Conservation (phyloP, 2,329 filamentous ascomycete genomes). For the Neonectria hederae region DNA sequence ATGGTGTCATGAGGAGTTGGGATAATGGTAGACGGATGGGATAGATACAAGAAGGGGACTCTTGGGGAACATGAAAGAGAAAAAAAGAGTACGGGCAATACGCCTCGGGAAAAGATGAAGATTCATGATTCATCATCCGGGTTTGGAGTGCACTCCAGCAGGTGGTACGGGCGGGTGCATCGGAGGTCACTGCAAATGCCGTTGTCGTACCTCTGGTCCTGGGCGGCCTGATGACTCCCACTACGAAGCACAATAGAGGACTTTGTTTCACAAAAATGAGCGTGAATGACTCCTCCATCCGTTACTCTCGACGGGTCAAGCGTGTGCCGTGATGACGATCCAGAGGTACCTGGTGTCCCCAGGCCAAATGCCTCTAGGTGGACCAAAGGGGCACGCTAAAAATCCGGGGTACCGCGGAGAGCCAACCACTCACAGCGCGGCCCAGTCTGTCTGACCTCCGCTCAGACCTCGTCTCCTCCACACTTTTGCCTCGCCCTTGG, state of each 20-base stretch:
- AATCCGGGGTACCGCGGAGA: constrained; percentile 38
- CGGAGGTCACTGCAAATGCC: background rate
- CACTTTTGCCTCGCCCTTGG: constrained; percentile 12
- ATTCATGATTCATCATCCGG: background rate
- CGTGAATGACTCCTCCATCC: constrained; percentile 5
- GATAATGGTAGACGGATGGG: background rate
- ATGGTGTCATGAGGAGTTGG: background rate
- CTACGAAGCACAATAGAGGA: background rate
- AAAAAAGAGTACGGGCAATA: background rate
- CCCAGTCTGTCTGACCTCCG: constrained; percentile 13
- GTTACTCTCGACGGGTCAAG: background rate
- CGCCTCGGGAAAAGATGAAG: background rate
- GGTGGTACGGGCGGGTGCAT: background rate
- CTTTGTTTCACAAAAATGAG: background rate
- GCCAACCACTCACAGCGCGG: constrained; percentile 35
- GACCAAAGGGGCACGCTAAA: constrained; percentile 12
- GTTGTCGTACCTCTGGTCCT: background rate
- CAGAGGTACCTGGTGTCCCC: background rate
- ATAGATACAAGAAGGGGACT: background rate
- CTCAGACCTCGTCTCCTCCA: constrained; percentile 15
- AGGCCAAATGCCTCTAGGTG: constrained; percentile 8
- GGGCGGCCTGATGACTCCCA: background rate
- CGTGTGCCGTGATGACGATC: background rate
- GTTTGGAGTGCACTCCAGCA: background rate
- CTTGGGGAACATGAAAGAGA: background rate